Conservation (phyloP, 768 basidiomycete species). For the Termitomyces bulborhizus region DNA sequence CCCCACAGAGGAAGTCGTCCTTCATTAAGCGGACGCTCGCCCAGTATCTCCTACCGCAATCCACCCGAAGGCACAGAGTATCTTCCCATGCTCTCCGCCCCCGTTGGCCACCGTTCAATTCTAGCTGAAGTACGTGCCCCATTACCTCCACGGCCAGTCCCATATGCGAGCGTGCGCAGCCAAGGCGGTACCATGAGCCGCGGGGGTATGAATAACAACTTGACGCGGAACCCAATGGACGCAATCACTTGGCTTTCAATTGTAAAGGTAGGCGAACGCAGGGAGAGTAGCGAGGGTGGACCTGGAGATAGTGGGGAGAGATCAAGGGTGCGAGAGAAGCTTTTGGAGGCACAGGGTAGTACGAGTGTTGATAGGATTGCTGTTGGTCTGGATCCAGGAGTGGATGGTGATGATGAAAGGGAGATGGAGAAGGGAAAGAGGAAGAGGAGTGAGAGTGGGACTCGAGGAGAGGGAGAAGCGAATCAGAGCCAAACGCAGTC, state of each 20-base stretch:
- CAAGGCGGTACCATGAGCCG: conserved; percentile 42
- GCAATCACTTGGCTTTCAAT: conserved; percentile 67
- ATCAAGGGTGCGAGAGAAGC: conserved; percentile 31
- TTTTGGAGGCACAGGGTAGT: conserved; percentile 34
- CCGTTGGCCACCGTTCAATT: conserved; percentile 60
- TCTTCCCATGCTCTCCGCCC: conserved; percentile 54
- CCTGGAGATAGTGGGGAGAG: conserved; percentile 43
- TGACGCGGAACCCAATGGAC: conserved; percentile 43
- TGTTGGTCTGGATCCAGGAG: conserved; percentile 12
- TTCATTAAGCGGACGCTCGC: conserved; percentile 15
- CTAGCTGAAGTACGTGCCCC: conserved; percentile 63
- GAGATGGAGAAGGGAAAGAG: conserved; percentile 17
- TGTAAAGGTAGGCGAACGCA: conserved; percentile 55
- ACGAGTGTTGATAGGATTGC: conserved; percentile 10
- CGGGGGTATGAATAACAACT: conserved; percentile 41
- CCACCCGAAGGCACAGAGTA: conserved; percentile 35
- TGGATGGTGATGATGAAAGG: conserved; percentile 6
- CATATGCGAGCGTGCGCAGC: conserved; percentile 11
- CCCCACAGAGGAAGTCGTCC: conserved; percentile 26
- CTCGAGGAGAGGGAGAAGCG: conserved; percentile 24
- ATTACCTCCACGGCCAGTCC: conserved; percentile 8
- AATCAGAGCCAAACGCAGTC: conserved; percentile 29
- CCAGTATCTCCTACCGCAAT: conserved; percentile 47
- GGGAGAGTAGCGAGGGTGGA: conserved; percentile 52
- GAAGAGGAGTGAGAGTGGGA: conserved; percentile 44